Evolutionary conservation across 768 basidiomycete species (phyloP).

Genomic region (Kwoniella dejecticola): DNA sequence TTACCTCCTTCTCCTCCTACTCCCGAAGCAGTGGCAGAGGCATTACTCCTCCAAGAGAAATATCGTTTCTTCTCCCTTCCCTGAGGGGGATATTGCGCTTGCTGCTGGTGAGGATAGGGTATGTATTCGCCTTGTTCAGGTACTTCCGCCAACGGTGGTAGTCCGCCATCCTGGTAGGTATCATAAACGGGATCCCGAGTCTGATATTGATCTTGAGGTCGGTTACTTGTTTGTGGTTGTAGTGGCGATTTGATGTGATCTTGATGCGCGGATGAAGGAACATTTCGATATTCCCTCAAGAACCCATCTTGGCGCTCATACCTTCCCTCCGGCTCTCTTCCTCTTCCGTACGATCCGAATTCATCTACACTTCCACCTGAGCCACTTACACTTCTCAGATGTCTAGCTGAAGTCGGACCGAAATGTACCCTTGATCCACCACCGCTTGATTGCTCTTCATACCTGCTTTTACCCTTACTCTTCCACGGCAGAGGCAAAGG

Average conservation of each 20-base stretch:
- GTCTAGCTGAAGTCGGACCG: slow-evolving; percentile 10
- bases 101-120: background rate
- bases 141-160: slow-evolving; percentile 6
- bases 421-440: slow-evolving; percentile 12
- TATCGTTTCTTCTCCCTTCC: slow-evolving; percentile 17
- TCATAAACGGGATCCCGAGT: background rate
- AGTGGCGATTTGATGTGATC: no score
- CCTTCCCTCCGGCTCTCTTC: slow-evolving; percentile 12
- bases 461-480: background rate
- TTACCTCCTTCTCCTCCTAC: no score
- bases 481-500: background rate
- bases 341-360: background rate
- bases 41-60: slow-evolving; percentile 12
- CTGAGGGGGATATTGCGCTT: background rate
- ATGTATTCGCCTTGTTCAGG: slow-evolving; percentile 1
- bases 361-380: slow-evolving; percentile 1
- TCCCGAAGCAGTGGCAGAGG: background rate
- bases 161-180: no score
- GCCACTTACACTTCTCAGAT: slow-evolving; percentile 1
- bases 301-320: background rate
- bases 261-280: background rate
- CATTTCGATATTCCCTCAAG: slow-evolving; percentile 9
- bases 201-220: background rate
- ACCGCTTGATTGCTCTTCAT: background rate
- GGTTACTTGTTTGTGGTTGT: background rate